Evolutionary conservation across 1,284 basidiomycete genomes (phyloP).

Genomic region (Golubevia pallescens): DNA sequence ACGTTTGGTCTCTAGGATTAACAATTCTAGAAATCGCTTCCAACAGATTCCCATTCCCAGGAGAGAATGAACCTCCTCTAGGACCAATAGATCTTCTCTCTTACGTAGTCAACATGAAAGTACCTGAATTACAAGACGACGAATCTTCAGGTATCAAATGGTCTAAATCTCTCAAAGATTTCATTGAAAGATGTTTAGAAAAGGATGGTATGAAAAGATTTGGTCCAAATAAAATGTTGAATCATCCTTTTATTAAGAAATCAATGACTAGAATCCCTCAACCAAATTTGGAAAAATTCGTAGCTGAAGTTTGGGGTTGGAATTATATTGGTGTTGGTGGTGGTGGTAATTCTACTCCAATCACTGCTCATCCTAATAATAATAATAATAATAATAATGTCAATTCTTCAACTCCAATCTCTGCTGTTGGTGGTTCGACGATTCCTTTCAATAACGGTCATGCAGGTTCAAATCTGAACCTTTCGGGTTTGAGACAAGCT

Average conservation of each 20-base stretch:
- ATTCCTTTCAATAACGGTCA: neutral
- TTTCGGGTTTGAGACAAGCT: neutral
- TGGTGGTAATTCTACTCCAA: neutral
- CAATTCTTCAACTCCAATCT: neutral
- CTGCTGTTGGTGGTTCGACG: neutral
- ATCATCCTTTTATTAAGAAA: slow-evolving; percentile 83
- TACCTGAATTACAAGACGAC: slow-evolving; percentile 74
- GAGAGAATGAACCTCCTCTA: slow-evolving; percentile 71
- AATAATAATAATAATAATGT: neutral
- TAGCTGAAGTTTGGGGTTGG: slow-evolving; percentile 88
- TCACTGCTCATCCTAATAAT: neutral
- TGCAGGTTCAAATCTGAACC: neutral
- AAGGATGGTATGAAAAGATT: slow-evolving; percentile 72
- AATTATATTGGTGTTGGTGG: neutral
- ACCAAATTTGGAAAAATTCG: slow-evolving; percentile 87
- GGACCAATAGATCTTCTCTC: slow-evolving; percentile 92
- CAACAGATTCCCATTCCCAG: slow-evolving; percentile 92
- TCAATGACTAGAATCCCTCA: slow-evolving; percentile 76
- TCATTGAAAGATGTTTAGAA: slow-evolving; percentile 82
- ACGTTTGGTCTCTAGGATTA: slow-evolving; percentile 97
- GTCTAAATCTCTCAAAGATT: slow-evolving; percentile 88
- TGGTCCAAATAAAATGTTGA: slow-evolving; percentile 81
- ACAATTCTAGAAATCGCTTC: slow-evolving; percentile 90
- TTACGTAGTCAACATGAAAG: slow-evolving; percentile 86
- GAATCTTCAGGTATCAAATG: slow-evolving; percentile 70